These are phyloP conservation scores for Dictyostelium purpureum DNA, from an alignment of 78 protist genomes.

Conservation along the genomic window DNA sequence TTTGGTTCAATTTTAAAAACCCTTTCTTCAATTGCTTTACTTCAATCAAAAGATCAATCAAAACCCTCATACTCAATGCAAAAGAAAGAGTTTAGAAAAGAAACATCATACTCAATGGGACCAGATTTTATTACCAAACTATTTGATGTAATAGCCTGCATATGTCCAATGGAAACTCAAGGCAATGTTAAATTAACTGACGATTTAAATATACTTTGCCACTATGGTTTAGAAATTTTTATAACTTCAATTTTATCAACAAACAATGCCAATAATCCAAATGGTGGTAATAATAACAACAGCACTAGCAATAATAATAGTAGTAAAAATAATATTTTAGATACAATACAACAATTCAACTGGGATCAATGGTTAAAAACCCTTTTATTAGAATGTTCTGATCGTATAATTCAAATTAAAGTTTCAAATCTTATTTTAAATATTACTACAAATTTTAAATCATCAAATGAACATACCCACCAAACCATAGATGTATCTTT, in stretches of 20 bases:
- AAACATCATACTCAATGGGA: not conserved
- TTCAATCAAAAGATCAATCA: not conserved
- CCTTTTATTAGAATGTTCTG: slow-evolving; percentile 45
- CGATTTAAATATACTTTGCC: slow-evolving; percentile 6
- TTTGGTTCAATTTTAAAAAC: slow-evolving; percentile 20
- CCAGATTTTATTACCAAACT: slow-evolving; percentile 3
- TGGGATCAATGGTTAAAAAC: slow-evolving; percentile 50
- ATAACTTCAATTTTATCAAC: not conserved
- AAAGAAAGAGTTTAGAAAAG: slow-evolving; percentile 10
- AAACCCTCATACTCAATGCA: slow-evolving; percentile 7
- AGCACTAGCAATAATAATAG: not conserved
- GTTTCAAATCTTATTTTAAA: slow-evolving; percentile 4
- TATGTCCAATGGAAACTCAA: not conserved
- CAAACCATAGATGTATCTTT: slow-evolving; percentile 24
- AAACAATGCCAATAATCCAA: not conserved
- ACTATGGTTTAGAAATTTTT: slow-evolving; percentile 58
- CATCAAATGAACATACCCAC: not conserved
- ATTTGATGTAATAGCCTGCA: not conserved
- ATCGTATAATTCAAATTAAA: slow-evolving; percentile 21
- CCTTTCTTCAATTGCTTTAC: not conserved
- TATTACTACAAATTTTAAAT: not conserved
- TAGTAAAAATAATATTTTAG: not conserved
- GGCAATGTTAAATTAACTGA: not conserved
- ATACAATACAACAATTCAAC: not conserved
- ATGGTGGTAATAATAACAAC: not conserved